Evolutionary conservation across 2,329 filamentous ascomycete species (phyloP).

Genomic region (Fusarium sp.): DNA sequence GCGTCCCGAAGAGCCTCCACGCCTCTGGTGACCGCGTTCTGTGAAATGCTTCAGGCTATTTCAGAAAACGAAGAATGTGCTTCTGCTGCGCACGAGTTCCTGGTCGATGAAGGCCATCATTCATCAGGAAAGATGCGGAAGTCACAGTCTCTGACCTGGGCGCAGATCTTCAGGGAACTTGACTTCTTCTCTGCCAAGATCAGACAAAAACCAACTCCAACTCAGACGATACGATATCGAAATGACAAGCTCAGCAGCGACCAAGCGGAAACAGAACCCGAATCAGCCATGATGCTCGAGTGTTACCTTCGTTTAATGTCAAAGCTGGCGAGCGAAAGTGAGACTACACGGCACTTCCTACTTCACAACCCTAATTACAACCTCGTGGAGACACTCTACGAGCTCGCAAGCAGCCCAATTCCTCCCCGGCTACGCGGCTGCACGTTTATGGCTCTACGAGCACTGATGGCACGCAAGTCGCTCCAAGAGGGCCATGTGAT

Average conservation of each 20-base stretch:
- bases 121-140: conserved; percentile 83
- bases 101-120: conserved; percentile 85
- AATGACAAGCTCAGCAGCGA: conserved; percentile 72
- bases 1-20: conserved; percentile 95
- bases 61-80: conserved; percentile 87
- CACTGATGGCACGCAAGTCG: conserved; percentile 81
- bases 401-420: conserved; percentile 81
- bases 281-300: conserved; percentile 96
- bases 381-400: conserved; percentile 80
- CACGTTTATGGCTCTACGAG: conserved; percentile 82
- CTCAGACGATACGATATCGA: conserved; percentile 59
- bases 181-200: conserved; percentile 85
- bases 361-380: conserved; percentile 74
- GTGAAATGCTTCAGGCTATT: conserved; percentile 92
- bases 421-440: conserved; percentile 84
- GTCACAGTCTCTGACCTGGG: conserved; percentile 89
- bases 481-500: conserved; percentile 75
- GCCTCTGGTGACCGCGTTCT: conserved; percentile 95
- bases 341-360: conserved; percentile 78
- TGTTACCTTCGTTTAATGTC: conserved; percentile 91
- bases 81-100: conserved; percentile 85
- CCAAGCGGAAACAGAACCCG: conserved; percentile 84
- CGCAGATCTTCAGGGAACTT: conserved; percentile 91
- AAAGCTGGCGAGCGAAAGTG: conserved; percentile 82
- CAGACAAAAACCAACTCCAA: conserved; percentile 73